Base-by-base conservation (phyloP, 2,329 filamentous ascomycete genomes). In the Orbilia oligospora region DNA sequence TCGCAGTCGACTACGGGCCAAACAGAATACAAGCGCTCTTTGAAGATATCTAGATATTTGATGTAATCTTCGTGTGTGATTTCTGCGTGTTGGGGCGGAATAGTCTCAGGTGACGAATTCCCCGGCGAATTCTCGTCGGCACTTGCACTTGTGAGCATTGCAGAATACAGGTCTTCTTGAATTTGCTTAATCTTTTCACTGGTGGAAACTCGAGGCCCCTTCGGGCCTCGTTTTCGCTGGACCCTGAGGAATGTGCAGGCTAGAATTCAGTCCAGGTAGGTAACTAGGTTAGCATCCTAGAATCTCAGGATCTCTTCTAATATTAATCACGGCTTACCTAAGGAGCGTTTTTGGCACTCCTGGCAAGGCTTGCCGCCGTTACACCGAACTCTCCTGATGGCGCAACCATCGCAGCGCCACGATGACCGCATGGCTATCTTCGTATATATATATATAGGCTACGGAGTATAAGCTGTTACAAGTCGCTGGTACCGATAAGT, bases 31-130 rank as follows among this genome's bases (percentile, higher is more conserved):
- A 63, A 22, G 3, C 56, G 56, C 12, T 63, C 33, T 36, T 38
- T 63, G 56, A 63, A 63, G 12, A 63, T 63, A 12, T 63, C 56
- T 27, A 63, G n/a, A 18, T 63, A 63, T 63, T 46, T 63, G 30
- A 63, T 63, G n/a, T 63, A 63, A 22, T 63, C 56, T 18, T 63
- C 56, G 56, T 44, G 24, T 16, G 16, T 2, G 46, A 63, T 63
- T 12, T 63, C 38, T 14, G 18, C n/a, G n/a, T 44, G 9, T 20
- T 44, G 33, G 30, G 30, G 38, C 44, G 30, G 9, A 20, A 46
- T 27, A 12, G 18, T 46, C 16, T 63, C 38, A 8, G 38, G 33
- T 0, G 56, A 41, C 24, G n/a, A n/a, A n/a, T n/a, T n/a, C n/a
- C n/a, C n/a, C n/a, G n/a, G n/a, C n/a, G 30, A 41, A 46, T 44